Conservation (phyloP, 768 basidiomycete genomes). For the Coprinopsis marcescibilis region DNA sequence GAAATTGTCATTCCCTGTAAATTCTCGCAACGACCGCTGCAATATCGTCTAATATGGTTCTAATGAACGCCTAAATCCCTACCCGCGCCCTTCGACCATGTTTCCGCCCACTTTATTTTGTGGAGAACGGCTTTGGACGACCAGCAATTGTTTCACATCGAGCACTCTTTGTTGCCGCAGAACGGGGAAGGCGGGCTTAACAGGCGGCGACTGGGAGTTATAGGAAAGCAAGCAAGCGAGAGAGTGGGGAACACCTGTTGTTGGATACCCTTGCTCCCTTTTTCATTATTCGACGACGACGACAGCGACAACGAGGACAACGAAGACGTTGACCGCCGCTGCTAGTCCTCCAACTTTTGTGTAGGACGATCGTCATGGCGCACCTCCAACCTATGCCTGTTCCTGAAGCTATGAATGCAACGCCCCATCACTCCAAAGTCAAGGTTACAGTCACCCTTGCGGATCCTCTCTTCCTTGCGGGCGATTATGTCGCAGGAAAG, state of each 20-base stretch:
- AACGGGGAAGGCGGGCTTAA: not conserved
- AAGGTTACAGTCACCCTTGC: constrained; percentile 58
- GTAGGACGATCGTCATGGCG: no score
- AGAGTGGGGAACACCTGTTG: no score
- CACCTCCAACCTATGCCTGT: constrained; percentile 16
- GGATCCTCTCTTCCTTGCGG: constrained; percentile 60
- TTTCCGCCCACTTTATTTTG: not conserved
- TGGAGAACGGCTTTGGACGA: not conserved
- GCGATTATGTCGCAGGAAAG: constrained; percentile 62
- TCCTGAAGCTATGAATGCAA: constrained; percentile 73
- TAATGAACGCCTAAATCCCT: not conserved
- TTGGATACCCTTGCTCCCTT: no score
- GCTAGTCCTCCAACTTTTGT: no score
- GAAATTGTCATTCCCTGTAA: no score
- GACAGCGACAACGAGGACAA: not conserved
- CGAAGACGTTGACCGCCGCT: no score
- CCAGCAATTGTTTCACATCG: constrained; percentile 4
- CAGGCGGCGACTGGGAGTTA: not conserved
- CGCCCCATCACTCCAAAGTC: constrained; percentile 74
- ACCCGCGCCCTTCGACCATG: not conserved
- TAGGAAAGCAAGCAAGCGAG: no score
- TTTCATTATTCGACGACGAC: not conserved
- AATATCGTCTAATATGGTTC: not conserved
- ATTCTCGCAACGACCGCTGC: no score
- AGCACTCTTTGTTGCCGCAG: not conserved